Conservation (phyloP, 495 filamentous ascomycete species). For the Sphaerosporella brunnea region DNA sequence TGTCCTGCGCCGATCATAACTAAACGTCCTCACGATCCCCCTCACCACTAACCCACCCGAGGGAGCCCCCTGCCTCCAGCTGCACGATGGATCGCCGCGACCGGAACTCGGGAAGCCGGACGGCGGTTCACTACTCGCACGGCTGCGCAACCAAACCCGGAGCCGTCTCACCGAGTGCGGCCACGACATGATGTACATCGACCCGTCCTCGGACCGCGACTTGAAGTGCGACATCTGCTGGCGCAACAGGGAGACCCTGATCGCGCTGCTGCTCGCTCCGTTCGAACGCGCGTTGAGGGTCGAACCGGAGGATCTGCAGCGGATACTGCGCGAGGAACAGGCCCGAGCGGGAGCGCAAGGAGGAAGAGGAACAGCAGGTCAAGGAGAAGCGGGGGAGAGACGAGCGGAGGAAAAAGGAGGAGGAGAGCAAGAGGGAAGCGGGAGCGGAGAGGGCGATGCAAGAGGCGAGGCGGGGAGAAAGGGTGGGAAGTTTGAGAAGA, state of each 20-base stretch:
- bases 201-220: slow-evolving; percentile 18
- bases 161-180: slow-evolving; percentile 21
- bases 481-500: slow-evolving; percentile 5
- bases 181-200: slow-evolving; percentile 16
- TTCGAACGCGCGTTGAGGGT: slow-evolving; percentile 21
- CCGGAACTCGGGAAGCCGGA: too few relatives aligned
- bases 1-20: too few relatives aligned
- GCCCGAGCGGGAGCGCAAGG: background rate
- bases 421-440: slow-evolving; percentile 1
- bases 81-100: too few relatives aligned
- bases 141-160: too few relatives aligned
- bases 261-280: slow-evolving; percentile 22
- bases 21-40: too few relatives aligned
- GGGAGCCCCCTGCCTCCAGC: too few relatives aligned
- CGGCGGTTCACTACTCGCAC: too few relatives aligned
- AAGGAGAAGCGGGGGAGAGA: background rate
- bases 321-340: background rate
- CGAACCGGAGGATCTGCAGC: background rate
- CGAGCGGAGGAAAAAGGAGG: slow-evolving; percentile 1
- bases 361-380: too few relatives aligned
- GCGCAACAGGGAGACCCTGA: slow-evolving; percentile 22
- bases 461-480: background rate
- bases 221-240: slow-evolving; percentile 20
- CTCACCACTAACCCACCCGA: too few relatives aligned
- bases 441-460: slow-evolving; percentile 1